A percentile compares a stretch with the other conserved stretches of the same genome.
Evolutionary conservation across 768 basidiomycete genomes (phyloP).

Genomic region (Termitomyces sp.): DNA sequence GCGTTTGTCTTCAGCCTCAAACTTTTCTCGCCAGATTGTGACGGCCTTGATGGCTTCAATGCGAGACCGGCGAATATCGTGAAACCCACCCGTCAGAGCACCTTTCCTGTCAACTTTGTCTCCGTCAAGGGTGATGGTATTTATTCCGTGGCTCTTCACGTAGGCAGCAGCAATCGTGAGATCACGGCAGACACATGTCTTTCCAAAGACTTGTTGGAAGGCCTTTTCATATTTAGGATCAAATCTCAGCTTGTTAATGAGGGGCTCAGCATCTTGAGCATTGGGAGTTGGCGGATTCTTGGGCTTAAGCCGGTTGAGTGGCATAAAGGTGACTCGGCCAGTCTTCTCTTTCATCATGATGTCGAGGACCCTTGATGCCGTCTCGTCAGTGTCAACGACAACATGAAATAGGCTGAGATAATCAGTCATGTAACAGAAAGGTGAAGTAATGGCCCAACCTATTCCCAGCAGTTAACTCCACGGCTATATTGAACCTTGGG

Average conservation of each 20-base stretch:
- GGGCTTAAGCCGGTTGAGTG: constrained; percentile 88
- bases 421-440: neutral
- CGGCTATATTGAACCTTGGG: constrained; percentile 81
- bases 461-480: constrained; percentile 94
- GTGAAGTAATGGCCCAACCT: constrained; percentile 43
- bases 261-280: constrained; percentile 73
- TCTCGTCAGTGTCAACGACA: constrained; percentile 95
- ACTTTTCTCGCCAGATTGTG: constrained; percentile 68
- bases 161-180: constrained; percentile 90
- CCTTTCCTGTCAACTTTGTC: constrained; percentile 98
- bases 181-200: constrained; percentile 93
- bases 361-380: constrained; percentile 86
- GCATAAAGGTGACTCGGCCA: constrained; percentile 97
- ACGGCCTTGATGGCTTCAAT: constrained; percentile 83
- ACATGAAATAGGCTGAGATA: constrained; percentile 84
- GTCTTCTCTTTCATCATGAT: constrained; percentile 91
- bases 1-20: constrained; percentile 55
- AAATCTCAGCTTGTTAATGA: constrained; percentile 78
- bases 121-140: constrained; percentile 95
- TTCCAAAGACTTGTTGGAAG: constrained; percentile 95
- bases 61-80: constrained; percentile 85
- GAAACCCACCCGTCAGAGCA: constrained; percentile 92
- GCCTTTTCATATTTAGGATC: constrained; percentile 70
- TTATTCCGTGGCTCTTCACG: constrained; percentile 90
- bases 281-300: constrained; percentile 60